Percentiles rank a stretch among this genome's conserved stretches.
Evolutionary conservation across 495 filamentous ascomycete species (phyloP).

Genomic region (Penicillium lagena): DNA sequence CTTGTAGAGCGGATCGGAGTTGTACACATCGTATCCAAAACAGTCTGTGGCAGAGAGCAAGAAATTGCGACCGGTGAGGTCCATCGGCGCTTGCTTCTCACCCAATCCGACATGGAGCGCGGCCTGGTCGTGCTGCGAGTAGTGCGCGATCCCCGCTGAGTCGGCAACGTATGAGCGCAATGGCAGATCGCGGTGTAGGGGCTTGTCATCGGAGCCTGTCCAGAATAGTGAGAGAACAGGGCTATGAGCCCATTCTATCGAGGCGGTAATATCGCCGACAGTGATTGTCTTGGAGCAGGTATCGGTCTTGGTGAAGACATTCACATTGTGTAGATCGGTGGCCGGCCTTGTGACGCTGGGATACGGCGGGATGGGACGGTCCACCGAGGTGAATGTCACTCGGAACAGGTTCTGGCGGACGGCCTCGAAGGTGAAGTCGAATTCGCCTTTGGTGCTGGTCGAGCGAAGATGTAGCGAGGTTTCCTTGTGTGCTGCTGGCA

Average conservation of each 20-base stretch:
- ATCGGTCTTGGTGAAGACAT: conserved; percentile 17
- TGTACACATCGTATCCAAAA: conserved; percentile 64
- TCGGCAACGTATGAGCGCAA: conserved; percentile 58
- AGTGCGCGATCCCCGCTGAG: conserved; percentile 51
- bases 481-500: conserved; percentile 7
- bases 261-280: conserved; percentile 42
- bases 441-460: conserved; percentile 22
- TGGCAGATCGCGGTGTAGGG: conserved; percentile 52
- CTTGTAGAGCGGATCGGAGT: conserved; percentile 68
- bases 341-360: conserved; percentile 48
- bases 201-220: conserved; percentile 33
- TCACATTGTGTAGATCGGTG: conserved; percentile 20
- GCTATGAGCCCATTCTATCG: conserved; percentile 47
- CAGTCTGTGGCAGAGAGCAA: conserved; percentile 60
- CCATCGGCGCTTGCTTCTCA: conserved; percentile 65
- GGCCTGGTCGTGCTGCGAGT: conserved; percentile 49
- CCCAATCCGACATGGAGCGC: conserved; percentile 61
- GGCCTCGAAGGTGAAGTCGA: conserved; percentile 53
- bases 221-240: conserved; percentile 53
- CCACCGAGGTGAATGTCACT: conserved; percentile 53
- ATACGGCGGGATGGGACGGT: conserved; percentile 53
- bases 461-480: conserved; percentile 37
- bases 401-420: conserved; percentile 55
- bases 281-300: conserved; percentile 34
- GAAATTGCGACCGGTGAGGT: conserved; percentile 60